phyloP scores from a whole-genome alignment of 352 stramenopile genomes.

The Phytophthora hybrid region DNA sequence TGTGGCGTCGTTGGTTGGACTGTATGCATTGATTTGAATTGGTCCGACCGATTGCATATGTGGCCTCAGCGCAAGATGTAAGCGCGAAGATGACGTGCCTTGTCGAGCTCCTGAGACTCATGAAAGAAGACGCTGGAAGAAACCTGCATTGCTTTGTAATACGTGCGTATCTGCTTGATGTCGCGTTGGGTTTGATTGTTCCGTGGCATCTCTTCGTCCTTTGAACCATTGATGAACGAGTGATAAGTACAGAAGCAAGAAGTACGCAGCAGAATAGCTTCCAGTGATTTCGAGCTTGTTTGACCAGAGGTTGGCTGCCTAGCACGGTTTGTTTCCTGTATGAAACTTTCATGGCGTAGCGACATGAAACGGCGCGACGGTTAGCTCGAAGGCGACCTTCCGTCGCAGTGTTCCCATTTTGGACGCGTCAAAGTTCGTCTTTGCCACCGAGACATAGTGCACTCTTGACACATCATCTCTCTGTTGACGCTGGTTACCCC shows the following conservation, averaged over 20 bases:
- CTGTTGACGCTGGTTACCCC: background rate
- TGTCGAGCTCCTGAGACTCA: conserved; percentile 22
- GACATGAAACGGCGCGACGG: conserved; percentile 1
- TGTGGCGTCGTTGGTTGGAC: conserved; percentile 36
- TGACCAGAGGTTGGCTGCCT: conserved; percentile 6
- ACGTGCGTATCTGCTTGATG: conserved; percentile 53
- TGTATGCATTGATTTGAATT: conserved; percentile 44
- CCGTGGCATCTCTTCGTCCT: conserved; percentile 31
- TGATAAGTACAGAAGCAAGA: conserved; percentile 29
- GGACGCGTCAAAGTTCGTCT: background rate
- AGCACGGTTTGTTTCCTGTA: background rate
- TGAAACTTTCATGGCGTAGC: conserved; percentile 15
- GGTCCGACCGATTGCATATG: conserved; percentile 20
- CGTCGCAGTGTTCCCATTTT: conserved; percentile 21
- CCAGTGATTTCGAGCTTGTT: conserved; percentile 24
- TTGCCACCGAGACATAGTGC: background rate
- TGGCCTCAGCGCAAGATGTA: conserved; percentile 26
- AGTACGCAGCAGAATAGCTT: conserved; percentile 16
- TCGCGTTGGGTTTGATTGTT: conserved; percentile 43
- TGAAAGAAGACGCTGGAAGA: conserved; percentile 26
- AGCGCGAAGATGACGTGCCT: conserved; percentile 27
- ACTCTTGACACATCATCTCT: background rate
- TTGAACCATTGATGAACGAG: conserved; percentile 33
- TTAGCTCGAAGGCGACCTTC: conserved; percentile 23
- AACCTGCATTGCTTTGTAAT: conserved; percentile 52